A percentile compares a stretch with the other conserved stretches of the same genome.
Conservation (phyloP, 2,329 filamentous ascomycete genomes). For the Laburnicola sp. region DNA sequence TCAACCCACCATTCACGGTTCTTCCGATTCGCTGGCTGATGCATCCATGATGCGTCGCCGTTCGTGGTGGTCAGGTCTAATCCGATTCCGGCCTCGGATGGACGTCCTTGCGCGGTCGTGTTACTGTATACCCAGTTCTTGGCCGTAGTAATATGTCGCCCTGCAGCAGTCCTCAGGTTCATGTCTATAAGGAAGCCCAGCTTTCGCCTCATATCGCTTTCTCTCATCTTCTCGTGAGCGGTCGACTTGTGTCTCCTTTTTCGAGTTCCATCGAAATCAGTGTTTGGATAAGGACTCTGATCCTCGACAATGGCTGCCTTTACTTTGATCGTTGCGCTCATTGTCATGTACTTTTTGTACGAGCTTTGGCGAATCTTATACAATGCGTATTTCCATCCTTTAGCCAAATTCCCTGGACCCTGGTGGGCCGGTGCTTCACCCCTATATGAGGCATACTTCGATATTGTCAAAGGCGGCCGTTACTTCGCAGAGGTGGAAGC, state of each 20-base stretch:
- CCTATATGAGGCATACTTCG: constrained; percentile 16
- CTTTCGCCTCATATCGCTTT: too few relatives aligned
- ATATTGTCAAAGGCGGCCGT: constrained; percentile 23
- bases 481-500: constrained; percentile 40
- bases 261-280: too few relatives aligned
- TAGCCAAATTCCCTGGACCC: constrained; percentile 16
- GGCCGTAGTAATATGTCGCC: too few relatives aligned
- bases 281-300: too few relatives aligned
- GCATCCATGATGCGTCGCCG: background rate
- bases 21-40: background rate
- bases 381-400: constrained; percentile 15
- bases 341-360: constrained; percentile 2
- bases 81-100: too few relatives aligned
- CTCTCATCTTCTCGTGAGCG: too few relatives aligned
- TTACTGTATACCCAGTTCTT: too few relatives aligned
- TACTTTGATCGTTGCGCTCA: background rate
- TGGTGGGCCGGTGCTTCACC: constrained; percentile 15
- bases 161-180: too few relatives aligned
- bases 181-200: too few relatives aligned
- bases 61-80: too few relatives aligned
- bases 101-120: too few relatives aligned
- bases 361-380: constrained; percentile 10
- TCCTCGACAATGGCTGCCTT: background rate
- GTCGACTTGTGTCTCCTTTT: too few relatives aligned
- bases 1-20: background rate